phyloP scores from a whole-genome alignment of 305 asterid species.

The Fraxinus albicans region DNA sequence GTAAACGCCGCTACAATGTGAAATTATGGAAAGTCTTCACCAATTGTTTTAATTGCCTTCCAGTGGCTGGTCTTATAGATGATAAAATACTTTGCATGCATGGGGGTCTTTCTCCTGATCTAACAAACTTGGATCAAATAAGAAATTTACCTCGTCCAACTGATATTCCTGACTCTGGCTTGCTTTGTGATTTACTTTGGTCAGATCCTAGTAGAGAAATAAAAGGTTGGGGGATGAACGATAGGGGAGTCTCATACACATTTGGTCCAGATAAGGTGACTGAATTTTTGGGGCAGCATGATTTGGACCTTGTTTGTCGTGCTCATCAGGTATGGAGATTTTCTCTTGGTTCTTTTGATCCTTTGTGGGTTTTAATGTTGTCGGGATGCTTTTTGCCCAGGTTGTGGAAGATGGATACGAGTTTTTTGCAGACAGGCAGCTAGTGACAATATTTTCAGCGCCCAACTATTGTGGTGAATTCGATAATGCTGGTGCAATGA shows the following conservation, averaged over 20 bases:
- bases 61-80: conserved; percentile 76
- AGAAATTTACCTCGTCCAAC: conserved; percentile 66
- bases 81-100: conserved; percentile 84
- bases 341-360: background rate
- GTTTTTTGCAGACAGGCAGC: conserved; percentile 70
- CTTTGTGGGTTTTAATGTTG: conserved; percentile 4
- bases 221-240: conserved; percentile 84
- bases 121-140: conserved; percentile 61
- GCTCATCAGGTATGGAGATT: conserved; percentile 63
- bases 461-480: conserved; percentile 76
- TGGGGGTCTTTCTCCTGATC: conserved; percentile 84
- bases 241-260: conserved; percentile 73
- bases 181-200: conserved; percentile 82
- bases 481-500: conserved; percentile 81
- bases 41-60: conserved; percentile 75
- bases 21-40: conserved; percentile 72
- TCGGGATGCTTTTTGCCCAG: conserved; percentile 34
- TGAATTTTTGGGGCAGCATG: conserved; percentile 67
- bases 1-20: conserved; percentile 69
- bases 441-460: conserved; percentile 72
- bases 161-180: conserved; percentile 78
- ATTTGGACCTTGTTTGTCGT: conserved; percentile 79
- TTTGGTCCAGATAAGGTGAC: conserved; percentile 78
- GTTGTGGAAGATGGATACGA: conserved; percentile 88
- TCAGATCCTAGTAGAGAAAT: conserved; percentile 74